phyloP scores from a whole-genome alignment of 306 rosid genomes.

The Macrotyloma uniflorum region DNA sequence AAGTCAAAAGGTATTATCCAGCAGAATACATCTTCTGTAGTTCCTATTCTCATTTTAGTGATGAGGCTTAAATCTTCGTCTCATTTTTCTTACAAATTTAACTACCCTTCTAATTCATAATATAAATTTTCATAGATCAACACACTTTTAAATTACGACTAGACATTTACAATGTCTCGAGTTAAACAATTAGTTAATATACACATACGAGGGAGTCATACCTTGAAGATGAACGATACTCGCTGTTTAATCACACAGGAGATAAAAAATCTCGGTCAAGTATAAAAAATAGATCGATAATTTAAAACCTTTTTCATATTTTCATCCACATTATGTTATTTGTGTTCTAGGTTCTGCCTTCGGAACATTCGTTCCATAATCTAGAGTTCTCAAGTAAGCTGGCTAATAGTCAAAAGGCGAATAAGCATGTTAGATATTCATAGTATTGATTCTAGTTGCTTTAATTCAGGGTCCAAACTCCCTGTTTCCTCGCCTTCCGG shows the following conservation, averaged over 20 bases:
- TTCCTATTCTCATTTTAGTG: not conserved
- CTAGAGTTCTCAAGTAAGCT: not conserved
- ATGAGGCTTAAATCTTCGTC: not conserved
- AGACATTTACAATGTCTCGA: not conserved
- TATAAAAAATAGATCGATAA: not conserved
- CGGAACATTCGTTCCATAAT: not conserved
- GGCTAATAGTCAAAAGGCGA: not conserved
- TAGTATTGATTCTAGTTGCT: slow-evolving; percentile 74
- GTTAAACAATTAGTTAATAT: not conserved
- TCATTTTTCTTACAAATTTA: not conserved
- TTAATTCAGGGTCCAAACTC: slow-evolving; percentile 61
- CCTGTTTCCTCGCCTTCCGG: slow-evolving; percentile 52
- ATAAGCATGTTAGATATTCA: slow-evolving; percentile 36
- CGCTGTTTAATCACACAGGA: not conserved
- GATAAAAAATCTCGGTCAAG: not conserved
- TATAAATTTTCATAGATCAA: not conserved
- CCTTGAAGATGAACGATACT: not conserved
- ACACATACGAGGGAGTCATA: not conserved
- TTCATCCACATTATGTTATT: not conserved
- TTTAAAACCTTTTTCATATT: not conserved
- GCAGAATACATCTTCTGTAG: not conserved
- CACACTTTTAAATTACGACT: not conserved
- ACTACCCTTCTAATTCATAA: not conserved
- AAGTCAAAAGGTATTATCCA: too few relatives aligned
- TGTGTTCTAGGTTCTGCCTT: slow-evolving; percentile 2